Conservation (phyloP, 495 filamentous ascomycete species). For the Neurospora tetrasperma region DNA sequence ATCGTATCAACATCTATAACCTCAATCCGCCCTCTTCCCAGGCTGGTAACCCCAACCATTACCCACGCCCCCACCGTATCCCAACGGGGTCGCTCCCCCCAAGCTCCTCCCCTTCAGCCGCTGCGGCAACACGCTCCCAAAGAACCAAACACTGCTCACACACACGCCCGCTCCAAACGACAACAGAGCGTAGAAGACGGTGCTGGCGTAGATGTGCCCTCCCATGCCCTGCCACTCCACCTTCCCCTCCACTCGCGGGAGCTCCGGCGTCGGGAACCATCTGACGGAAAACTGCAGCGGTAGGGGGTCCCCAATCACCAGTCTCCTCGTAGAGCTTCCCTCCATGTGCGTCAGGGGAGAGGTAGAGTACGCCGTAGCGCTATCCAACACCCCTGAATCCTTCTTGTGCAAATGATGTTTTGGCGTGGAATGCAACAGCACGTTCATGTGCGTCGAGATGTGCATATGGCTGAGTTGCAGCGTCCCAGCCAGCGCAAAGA, state of each 20-base stretch:
- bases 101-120: conserved; percentile 37
- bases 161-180: conserved; percentile 46
- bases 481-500: conserved; percentile 80
- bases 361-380: conserved; percentile 76
- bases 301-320: conserved; percentile 81
- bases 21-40: conserved; percentile 19
- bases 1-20: not conserved
- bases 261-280: conserved; percentile 69
- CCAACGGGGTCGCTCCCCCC: conserved; percentile 46
- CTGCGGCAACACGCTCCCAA: conserved; percentile 50
- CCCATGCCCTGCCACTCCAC: conserved; percentile 53
- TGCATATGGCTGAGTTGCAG: conserved; percentile 86
- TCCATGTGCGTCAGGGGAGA: conserved; percentile 55
- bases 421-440: conserved; percentile 67
- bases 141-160: conserved; percentile 49
- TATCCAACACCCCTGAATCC: conserved; percentile 64
- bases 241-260: conserved; percentile 46
- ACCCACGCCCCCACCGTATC: conserved; percentile 35
- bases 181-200: conserved; percentile 52
- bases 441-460: conserved; percentile 78
- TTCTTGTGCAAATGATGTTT: conserved; percentile 43
- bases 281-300: conserved; percentile 70
- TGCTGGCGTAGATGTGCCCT: conserved; percentile 56
- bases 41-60: conserved; percentile 44
- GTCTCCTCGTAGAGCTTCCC: conserved; percentile 41